A percentile compares a stretch with the other conserved stretches of the same genome.
Conservation (phyloP, 345 rosid species). For the Erodium maritimum region DNA sequence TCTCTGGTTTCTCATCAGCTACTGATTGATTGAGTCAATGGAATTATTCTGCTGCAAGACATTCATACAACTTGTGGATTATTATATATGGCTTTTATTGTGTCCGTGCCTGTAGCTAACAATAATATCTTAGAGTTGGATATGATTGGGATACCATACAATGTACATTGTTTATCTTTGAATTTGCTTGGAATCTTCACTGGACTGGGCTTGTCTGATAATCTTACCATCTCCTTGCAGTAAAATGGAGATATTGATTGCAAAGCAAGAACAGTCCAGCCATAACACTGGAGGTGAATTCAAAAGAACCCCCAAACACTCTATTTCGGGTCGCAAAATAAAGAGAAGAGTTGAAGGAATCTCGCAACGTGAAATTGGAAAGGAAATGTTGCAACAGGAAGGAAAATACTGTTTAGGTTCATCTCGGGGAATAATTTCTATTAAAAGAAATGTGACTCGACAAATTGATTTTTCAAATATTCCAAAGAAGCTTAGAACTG, state of each 20-base stretch:
- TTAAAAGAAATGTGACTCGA: conserved; percentile 9
- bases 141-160: not conserved
- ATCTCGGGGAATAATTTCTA: conserved; percentile 5
- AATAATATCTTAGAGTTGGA: too few species aligned
- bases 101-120: too few species aligned
- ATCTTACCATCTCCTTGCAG: conserved; percentile 14
- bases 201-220: not conserved
- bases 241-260: conserved; percentile 26
- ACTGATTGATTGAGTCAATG: too few species aligned
- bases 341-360: conserved; percentile 11
- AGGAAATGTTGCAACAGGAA: not conserved
- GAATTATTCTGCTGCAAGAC: too few species aligned
- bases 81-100: too few species aligned
- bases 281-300: not conserved
- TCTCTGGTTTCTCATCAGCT: too few species aligned
- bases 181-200: not conserved
- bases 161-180: not conserved
- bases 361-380: conserved; percentile 1
- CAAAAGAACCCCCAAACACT: conserved; percentile 1
- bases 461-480: conserved; percentile 4
- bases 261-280: conserved; percentile 12
- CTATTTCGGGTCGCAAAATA: conserved; percentile 4
- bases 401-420: not conserved
- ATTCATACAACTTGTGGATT: too few species aligned
- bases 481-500: conserved; percentile 1